These are phyloP conservation scores for Eucalyptus cloeziana DNA, from an alignment of 345 rosid species.

Conservation along the genomic window DNA sequence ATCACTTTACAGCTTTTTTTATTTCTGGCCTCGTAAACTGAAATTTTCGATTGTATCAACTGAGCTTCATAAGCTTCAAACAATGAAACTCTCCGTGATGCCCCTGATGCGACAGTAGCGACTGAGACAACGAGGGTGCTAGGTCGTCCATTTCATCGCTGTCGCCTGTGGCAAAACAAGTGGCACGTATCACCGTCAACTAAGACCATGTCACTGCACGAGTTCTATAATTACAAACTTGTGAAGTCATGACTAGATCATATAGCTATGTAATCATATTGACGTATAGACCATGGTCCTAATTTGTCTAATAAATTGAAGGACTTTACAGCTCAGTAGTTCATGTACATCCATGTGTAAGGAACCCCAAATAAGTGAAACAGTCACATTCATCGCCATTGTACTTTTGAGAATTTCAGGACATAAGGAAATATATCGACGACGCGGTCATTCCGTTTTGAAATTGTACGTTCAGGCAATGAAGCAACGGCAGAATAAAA, in stretches of 20 bases:
- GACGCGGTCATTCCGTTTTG: fast-evolving
- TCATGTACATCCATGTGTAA: neutral
- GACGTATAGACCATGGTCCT: neutral
- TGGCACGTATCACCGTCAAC: neutral
- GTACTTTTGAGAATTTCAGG: neutral
- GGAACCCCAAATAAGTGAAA: neutral
- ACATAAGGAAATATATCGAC: neutral
- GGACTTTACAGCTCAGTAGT: neutral
- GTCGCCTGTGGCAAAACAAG: neutral
- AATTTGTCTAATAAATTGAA: neutral
- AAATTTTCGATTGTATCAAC: neutral
- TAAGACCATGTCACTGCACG: neutral
- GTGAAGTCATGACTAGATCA: neutral
- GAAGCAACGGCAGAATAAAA: neutral
- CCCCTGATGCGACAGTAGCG: neutral
- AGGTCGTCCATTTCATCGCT: neutral
- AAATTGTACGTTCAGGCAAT: neutral
- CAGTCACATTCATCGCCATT: neutral
- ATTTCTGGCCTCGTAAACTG: neutral
- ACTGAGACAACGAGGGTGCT: neutral
- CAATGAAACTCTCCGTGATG: neutral
- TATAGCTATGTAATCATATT: neutral
- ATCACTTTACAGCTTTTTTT: neutral
- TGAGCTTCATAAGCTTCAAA: neutral
- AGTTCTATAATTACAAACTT: neutral